Conservation (phyloP, 2,329 filamentous ascomycete genomes). For the Dactylella cylindrospora region DNA sequence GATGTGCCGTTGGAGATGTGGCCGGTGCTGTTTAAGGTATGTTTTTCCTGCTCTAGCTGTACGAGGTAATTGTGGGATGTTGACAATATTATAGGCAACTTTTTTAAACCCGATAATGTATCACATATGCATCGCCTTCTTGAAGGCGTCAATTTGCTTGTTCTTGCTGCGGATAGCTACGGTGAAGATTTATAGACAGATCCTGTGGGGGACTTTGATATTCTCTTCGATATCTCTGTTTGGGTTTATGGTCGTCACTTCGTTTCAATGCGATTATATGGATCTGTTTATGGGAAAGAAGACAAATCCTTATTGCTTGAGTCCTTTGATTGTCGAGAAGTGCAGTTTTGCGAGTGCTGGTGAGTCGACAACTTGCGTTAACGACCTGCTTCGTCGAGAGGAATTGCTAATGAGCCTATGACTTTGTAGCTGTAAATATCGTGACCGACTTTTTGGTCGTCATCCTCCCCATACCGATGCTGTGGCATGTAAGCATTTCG, state of each 20-base stretch:
- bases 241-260: constrained; percentile 1
- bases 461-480: constrained; percentile 53
- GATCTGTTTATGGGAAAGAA: background rate
- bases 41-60: background rate
- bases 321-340: background rate
- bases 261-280: constrained; percentile 8
- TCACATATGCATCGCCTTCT: constrained; percentile 1
- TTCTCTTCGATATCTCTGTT: constrained; percentile 1
- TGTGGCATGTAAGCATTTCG: constrained; percentile 54
- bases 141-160: constrained; percentile 4
- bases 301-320: constrained; percentile 5
- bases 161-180: constrained; percentile 8
- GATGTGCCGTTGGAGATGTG: constrained; percentile 10
- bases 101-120: constrained; percentile 17
- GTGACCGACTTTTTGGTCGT: constrained; percentile 54
- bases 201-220: constrained; percentile 3
- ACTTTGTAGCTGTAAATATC: constrained; percentile 51
- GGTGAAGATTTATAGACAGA: constrained; percentile 3
- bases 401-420: background rate
- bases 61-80: background rate
- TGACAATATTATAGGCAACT: constrained; percentile 6
- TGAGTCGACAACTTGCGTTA: constrained; percentile 3
- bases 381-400: too few species aligned
- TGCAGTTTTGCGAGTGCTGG: constrained; percentile 4
- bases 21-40: constrained; percentile 1